These are phyloP conservation scores for Echeveria elegans DNA, from an alignment of 164 flowering plant species.

Conservation along the genomic window DNA sequence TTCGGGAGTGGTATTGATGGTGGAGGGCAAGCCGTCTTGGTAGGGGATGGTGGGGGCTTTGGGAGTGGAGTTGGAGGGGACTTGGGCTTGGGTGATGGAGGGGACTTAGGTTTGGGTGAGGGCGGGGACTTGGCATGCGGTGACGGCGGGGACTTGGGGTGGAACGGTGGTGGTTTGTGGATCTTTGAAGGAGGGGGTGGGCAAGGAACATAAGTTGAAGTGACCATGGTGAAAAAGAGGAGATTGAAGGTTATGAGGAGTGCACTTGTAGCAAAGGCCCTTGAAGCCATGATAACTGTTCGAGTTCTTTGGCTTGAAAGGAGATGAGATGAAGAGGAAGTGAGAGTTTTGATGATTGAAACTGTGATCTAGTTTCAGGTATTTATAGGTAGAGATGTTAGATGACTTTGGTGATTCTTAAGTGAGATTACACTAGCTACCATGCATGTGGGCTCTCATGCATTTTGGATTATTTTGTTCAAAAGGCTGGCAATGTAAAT, in stretches of 20 bases:
- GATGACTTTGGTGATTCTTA: background rate
- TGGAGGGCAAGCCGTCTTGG: background rate
- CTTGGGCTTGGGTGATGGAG: background rate
- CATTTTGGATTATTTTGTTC: background rate
- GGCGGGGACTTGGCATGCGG: background rate
- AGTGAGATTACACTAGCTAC: background rate
- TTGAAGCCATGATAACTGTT: slow-evolving; percentile 16
- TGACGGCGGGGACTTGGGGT: slow-evolving; percentile 1
- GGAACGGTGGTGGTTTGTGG: background rate
- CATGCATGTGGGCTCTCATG: background rate
- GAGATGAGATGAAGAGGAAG: background rate
- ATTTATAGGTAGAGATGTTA: slow-evolving; percentile 10
- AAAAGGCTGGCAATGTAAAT: background rate
- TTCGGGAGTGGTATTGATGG: background rate
- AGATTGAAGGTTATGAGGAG: slow-evolving; percentile 20
- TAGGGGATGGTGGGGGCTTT: slow-evolving; percentile 10
- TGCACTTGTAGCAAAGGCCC: slow-evolving; percentile 11
- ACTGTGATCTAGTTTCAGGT: slow-evolving; percentile 8
- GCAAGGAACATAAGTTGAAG: slow-evolving; percentile 12
- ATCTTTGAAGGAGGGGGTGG: slow-evolving; percentile 9
- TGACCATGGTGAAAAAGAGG: slow-evolving; percentile 21
- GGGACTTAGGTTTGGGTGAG: background rate
- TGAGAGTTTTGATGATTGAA: background rate
- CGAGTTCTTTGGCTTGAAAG: background rate
- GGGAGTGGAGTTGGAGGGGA: background rate